Percentiles rank a stretch among this genome's conserved stretches.
Conservation (phyloP, 2,329 filamentous ascomycete genomes). For the Diaporthe ampelina region DNA sequence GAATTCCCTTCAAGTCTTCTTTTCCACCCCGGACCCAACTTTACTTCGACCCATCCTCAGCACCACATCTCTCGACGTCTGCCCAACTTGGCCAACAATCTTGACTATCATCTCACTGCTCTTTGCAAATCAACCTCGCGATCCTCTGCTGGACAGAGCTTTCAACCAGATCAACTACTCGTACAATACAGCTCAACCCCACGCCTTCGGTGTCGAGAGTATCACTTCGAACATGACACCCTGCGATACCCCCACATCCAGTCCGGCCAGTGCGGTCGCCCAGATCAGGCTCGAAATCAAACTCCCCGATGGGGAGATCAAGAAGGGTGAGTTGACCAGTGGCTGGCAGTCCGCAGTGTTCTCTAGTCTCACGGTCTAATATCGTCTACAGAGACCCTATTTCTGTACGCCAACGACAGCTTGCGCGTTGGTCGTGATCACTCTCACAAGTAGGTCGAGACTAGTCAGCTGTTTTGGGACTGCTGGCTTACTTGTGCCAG, state of each 20-base stretch:
- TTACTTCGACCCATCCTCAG: neutral
- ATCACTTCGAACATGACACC: constrained; percentile 18
- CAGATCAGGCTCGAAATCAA: constrained; percentile 28
- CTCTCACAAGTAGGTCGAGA: constrained; percentile 45
- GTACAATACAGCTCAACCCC: neutral
- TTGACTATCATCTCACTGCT: constrained; percentile 9
- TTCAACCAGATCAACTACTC: neutral
- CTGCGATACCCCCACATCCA: neutral
- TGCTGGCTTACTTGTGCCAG: constrained; percentile 45
- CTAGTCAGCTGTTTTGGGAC: neutral
- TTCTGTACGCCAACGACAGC: constrained; percentile 20
- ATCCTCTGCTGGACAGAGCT: constrained; percentile 34
- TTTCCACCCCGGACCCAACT: neutral
- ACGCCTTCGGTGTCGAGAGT: neutral
- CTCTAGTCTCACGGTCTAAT: neutral
- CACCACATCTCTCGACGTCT: constrained; percentile 8
- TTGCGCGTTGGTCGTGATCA: constrained; percentile 49
- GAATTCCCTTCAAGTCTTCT: neutral
- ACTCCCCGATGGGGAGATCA: neutral
- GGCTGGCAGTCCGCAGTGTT: neutral
- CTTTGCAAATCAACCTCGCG: neutral
- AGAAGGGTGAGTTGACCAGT: neutral
- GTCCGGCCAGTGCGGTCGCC: neutral
- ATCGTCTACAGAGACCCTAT: neutral
- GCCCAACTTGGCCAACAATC: neutral